These are phyloP conservation scores for Teunomyces pallodes DNA, from an alignment of 805 yeast species.

Conservation along the genomic window DNA sequence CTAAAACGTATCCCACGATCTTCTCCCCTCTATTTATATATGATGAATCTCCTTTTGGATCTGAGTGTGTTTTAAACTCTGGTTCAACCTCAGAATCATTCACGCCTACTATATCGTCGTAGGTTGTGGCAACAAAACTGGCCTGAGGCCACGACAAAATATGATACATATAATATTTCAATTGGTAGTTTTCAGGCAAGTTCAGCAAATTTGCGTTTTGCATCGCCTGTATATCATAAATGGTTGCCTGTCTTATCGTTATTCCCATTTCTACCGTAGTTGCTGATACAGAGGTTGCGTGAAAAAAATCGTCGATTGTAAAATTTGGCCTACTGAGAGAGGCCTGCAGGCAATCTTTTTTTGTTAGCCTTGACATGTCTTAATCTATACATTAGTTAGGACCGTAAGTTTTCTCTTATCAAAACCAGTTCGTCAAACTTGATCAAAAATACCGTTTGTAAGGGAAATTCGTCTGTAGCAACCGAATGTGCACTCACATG, in stretches of 20 bases:
- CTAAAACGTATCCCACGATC: conserved; percentile 92
- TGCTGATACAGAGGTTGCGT: neutral
- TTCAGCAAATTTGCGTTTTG: conserved; percentile 91
- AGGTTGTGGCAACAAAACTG: conserved; percentile 89
- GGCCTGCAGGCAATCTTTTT: neutral
- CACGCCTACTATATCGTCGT: conserved; percentile 38
- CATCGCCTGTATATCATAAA: conserved; percentile 87
- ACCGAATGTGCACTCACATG: conserved; percentile 81
- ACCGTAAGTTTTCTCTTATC: conserved; percentile 51
- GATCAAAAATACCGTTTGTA: conserved; percentile 71
- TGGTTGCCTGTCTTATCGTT: conserved; percentile 83
- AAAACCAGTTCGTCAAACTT: conserved; percentile 62
- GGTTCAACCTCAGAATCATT: conserved; percentile 27
- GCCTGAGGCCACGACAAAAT: conserved; percentile 96
- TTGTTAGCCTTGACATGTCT: neutral
- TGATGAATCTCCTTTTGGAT: conserved; percentile 60
- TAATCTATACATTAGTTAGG: conserved; percentile 8
- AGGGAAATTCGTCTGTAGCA: conserved; percentile 55
- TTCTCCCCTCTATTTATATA: conserved; percentile 69
- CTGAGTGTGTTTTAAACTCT: conserved; percentile 13
- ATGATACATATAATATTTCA: conserved; percentile 93
- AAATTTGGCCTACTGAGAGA: neutral
- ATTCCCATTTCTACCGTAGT: conserved; percentile 58
- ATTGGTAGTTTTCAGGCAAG: conserved; percentile 89
- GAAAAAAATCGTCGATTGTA: conserved; percentile 1